phyloP scores from a whole-genome alignment of 2,329 filamentous ascomycete species.

The Aspergillus fructus region DNA sequence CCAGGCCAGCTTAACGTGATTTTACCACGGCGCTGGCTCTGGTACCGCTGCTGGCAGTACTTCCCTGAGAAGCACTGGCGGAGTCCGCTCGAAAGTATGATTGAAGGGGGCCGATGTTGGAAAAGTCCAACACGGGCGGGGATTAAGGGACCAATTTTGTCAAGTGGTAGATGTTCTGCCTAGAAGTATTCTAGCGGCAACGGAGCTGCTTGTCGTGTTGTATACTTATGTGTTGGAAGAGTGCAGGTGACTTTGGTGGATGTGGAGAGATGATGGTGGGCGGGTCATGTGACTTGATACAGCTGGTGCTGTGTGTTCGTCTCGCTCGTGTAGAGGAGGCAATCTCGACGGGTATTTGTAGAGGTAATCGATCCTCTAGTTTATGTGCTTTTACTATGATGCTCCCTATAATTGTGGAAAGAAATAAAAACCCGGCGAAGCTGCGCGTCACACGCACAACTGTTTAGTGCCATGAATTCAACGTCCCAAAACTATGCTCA shows the following conservation, averaged over 20 bases:
- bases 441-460: neutral
- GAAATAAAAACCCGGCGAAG: neutral
- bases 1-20: neutral
- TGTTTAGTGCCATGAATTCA: slow-evolving; percentile 8
- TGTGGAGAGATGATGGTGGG: neutral
- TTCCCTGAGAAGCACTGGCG: neutral
- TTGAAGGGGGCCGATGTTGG: neutral
- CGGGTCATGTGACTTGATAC: neutral
- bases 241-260: neutral
- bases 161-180: neutral
- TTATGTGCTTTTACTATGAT: neutral
- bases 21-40: neutral
- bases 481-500: slow-evolving; percentile 5
- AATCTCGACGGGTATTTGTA: neutral
- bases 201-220: neutral
- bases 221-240: neutral
- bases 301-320: neutral
- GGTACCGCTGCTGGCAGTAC: neutral
- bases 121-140: neutral
- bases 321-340: too few relatives aligned
- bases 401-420: neutral
- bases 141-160: neutral
- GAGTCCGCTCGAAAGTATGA: neutral
- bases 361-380: neutral
- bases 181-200: neutral